phyloP scores from a whole-genome alignment of 805 yeast species.

The Monosporozyma unispora region DNA sequence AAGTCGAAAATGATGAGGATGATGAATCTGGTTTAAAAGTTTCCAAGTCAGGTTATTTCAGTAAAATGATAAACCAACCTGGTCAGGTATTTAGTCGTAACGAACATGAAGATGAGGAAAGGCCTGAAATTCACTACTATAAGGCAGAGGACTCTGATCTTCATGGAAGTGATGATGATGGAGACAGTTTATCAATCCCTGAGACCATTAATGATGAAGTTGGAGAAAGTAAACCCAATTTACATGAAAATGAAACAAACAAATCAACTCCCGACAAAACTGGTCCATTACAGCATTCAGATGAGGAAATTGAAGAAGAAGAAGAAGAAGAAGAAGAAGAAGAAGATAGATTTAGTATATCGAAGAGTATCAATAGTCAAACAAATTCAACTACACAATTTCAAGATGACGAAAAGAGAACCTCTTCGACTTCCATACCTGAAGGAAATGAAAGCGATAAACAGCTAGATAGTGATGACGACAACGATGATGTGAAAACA shows the following conservation, averaged over 20 bases:
- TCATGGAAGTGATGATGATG: not conserved
- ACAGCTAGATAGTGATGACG: constrained; percentile 1
- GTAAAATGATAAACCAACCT: constrained; percentile 13
- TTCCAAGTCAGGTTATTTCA: constrained; percentile 23
- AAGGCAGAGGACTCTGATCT: not conserved
- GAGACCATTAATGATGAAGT: not conserved
- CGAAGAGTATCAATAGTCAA: not conserved
- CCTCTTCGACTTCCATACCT: too few relatives aligned
- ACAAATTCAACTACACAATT: not conserved
- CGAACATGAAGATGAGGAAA: not conserved
- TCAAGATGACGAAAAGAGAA: too few relatives aligned
- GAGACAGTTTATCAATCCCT: not conserved
- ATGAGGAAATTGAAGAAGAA: not conserved
- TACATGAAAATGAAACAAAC: not conserved
- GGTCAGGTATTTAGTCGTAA: constrained; percentile 4
- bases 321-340: not conserved
- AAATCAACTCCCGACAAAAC: not conserved
- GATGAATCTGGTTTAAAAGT: constrained; percentile 11
- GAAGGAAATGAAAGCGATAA: not conserved
- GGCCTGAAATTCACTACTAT: not conserved
- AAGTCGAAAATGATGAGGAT: constrained; percentile 10
- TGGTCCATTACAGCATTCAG: not conserved
- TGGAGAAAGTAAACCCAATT: not conserved
- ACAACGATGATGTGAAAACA: not conserved
- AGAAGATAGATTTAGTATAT: not conserved